Percentiles rank a stretch among this genome's conserved stretches.
Evolutionary conservation across 176 grass and related monocot genomes (phyloP).

Genomic region (Leersia perrieri): DNA sequence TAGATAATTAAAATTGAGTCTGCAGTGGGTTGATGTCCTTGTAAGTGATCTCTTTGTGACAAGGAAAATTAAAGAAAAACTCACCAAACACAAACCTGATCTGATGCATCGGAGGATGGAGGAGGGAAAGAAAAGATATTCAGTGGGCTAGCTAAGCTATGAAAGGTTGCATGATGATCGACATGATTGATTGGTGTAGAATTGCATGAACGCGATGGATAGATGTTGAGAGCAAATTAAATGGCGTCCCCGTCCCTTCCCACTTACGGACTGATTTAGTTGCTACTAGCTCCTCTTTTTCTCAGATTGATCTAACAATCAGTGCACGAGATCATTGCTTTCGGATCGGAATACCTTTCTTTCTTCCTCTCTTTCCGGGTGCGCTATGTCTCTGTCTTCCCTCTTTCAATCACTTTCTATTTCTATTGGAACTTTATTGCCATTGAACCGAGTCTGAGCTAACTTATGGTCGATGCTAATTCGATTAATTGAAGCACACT

Average conservation of each 20-base stretch:
- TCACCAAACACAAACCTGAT: too few species aligned
- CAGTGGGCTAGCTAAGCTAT: background rate
- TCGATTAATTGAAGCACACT: too few species aligned
- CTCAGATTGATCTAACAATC: background rate
- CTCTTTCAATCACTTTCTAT: background rate
- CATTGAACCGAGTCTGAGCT: background rate
- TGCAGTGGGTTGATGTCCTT: too few species aligned
- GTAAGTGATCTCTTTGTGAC: too few species aligned
- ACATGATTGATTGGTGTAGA: too few species aligned
- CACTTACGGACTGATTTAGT: conserved; percentile 4
- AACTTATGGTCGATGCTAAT: too few species aligned
- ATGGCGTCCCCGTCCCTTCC: conserved; percentile 16
- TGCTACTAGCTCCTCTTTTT: background rate
- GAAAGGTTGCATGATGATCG: background rate
- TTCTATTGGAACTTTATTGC: too few species aligned
- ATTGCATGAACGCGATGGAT: background rate
- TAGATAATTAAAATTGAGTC: too few species aligned
- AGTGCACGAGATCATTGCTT: background rate
- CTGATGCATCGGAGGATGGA: too few species aligned
- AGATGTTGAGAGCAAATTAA: background rate
- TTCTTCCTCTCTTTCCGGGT: background rate
- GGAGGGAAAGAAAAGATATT: too few species aligned
- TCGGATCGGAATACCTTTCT: background rate
- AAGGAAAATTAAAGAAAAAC: too few species aligned
- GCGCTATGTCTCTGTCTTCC: background rate